phyloP scores from a whole-genome alignment of 257 asterid species.

The Asclepias syriaca region DNA sequence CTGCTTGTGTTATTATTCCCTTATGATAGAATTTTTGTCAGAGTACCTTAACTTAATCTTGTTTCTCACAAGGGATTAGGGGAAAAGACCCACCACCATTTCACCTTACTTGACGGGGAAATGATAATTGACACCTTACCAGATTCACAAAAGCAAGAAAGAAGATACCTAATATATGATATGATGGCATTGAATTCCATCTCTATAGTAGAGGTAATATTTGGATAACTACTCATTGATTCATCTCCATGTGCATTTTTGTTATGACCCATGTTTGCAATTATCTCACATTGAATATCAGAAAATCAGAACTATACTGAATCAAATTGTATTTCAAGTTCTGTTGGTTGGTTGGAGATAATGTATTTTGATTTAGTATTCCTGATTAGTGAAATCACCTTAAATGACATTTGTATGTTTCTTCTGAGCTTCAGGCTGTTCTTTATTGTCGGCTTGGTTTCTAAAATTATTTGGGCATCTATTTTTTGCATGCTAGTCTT shows the following conservation, averaged over 20 bases:
- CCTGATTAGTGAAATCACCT: neutral
- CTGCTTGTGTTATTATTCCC: neutral
- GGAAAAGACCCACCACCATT: constrained; percentile 85
- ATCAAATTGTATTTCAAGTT: neutral
- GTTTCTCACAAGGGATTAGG: constrained; percentile 48
- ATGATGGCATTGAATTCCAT: constrained; percentile 83
- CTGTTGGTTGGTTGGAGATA: neutral
- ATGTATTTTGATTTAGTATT: neutral
- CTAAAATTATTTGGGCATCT: neutral
- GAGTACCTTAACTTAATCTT: constrained; percentile 16
- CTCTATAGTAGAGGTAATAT: constrained; percentile 75
- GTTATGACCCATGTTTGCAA: neutral
- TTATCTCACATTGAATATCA: neutral
- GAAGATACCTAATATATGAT: constrained; percentile 95
- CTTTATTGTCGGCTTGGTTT: neutral
- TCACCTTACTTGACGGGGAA: constrained; percentile 96
- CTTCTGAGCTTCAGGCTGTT: neutral
- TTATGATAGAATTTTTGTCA: neutral
- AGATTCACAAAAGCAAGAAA: constrained; percentile 69
- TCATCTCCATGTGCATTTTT: neutral
- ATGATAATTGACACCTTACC: constrained; percentile 91
- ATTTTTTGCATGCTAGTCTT: neutral
- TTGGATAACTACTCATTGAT: neutral
- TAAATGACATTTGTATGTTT: neutral
- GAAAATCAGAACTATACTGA: neutral